Evolutionary conservation across 2,329 filamentous ascomycete genomes (phyloP).

Genomic region (Penicillium frequentans): DNA sequence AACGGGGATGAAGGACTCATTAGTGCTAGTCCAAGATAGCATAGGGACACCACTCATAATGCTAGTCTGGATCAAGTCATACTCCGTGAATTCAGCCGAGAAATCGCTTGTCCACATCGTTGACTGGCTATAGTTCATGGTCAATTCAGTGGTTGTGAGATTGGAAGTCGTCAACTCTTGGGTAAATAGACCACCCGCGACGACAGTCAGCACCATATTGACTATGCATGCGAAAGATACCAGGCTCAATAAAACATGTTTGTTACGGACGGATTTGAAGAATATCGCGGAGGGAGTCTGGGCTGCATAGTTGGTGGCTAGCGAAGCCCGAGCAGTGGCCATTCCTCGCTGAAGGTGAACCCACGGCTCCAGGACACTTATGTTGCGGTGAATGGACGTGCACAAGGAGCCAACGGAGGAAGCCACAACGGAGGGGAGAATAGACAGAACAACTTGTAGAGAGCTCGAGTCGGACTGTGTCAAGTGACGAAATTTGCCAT

Average conservation of each 20-base stretch:
- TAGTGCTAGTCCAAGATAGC: slow-evolving; percentile 33
- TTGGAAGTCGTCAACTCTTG: slow-evolving; percentile 30
- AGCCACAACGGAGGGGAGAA: slow-evolving; percentile 33
- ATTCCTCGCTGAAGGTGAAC: slow-evolving; percentile 35
- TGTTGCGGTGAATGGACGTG: slow-evolving; percentile 35
- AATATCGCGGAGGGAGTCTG: slow-evolving; percentile 33
- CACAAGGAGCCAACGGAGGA: slow-evolving; percentile 34
- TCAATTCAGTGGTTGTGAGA: slow-evolving; percentile 23
- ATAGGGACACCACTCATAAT: slow-evolving; percentile 34
- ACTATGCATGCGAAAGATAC: slow-evolving; percentile 32
- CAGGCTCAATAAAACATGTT: slow-evolving; percentile 27
- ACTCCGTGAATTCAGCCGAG: slow-evolving; percentile 35
- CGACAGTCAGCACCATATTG: slow-evolving; percentile 31
- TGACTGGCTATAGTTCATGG: slow-evolving; percentile 32
- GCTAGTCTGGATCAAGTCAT: slow-evolving; percentile 36
- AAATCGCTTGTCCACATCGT: slow-evolving; percentile 31
- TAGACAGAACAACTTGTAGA: slow-evolving; percentile 32
- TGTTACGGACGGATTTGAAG: slow-evolving; percentile 28
- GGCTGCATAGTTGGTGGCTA: slow-evolving; percentile 35
- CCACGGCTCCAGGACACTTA: slow-evolving; percentile 37
- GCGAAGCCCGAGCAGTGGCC: slow-evolving; percentile 24
- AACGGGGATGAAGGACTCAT: slow-evolving; percentile 32
- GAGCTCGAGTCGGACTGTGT: slow-evolving; percentile 33
- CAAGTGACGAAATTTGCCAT: slow-evolving; percentile 32
- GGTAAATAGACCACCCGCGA: slow-evolving; percentile 35